These are phyloP conservation scores for Neopestalotiopsis rosae DNA, from an alignment of 2,329 filamentous ascomycete species.

Conservation along the genomic window DNA sequence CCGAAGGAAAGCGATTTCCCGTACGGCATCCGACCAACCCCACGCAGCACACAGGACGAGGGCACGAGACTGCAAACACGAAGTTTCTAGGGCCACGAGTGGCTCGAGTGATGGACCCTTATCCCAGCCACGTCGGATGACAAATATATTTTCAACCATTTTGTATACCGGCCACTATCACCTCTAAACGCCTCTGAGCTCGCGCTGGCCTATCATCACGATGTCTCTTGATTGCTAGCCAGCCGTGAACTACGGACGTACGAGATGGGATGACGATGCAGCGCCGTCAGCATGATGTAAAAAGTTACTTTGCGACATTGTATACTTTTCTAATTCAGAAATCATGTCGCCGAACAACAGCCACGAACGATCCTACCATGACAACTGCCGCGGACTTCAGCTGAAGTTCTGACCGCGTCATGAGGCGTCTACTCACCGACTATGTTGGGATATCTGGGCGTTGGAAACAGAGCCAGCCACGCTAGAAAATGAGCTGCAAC, in stretches of 20 bases:
- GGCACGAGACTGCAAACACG: not conserved
- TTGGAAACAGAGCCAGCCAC: not conserved
- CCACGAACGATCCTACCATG: not conserved
- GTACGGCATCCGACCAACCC: not conserved
- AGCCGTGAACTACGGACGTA: not conserved
- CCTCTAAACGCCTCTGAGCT: not conserved
- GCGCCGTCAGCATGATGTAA: not conserved
- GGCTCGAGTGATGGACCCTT: not conserved
- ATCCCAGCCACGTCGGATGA: constrained; percentile 1
- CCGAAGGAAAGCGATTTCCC: not conserved
- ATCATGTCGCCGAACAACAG: not conserved
- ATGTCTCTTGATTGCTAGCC: not conserved
- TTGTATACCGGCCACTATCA: not conserved
- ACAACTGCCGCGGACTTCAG: not conserved
- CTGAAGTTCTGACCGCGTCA: not conserved
- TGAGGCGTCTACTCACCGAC: not conserved
- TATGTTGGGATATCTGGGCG: not conserved
- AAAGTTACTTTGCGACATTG: not conserved
- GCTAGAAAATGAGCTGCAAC: not conserved
- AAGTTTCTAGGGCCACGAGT: not conserved
- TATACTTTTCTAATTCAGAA: not conserved
- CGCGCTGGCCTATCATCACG: not conserved
- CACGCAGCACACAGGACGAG: not conserved
- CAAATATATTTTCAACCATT: not conserved
- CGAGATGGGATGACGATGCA: not conserved